Evolutionary conservation across 495 filamentous ascomycete species (phyloP).

Genomic region (Haplographium delicatum): DNA sequence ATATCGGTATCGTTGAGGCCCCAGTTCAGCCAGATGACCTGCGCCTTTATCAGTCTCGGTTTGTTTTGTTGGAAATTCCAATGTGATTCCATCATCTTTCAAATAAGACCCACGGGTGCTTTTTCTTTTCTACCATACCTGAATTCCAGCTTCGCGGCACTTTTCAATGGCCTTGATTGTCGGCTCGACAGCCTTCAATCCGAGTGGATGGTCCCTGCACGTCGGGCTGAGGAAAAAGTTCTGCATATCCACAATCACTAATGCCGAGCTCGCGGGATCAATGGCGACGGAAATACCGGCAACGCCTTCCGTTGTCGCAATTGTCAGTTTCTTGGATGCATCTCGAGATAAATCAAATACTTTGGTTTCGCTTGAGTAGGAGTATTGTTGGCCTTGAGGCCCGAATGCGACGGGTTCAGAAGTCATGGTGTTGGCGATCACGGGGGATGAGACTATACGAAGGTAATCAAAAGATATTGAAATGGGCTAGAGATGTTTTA

Average conservation of each 20-base stretch:
- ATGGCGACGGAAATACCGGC: slow-evolving; percentile 31
- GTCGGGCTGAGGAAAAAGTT: slow-evolving; percentile 51
- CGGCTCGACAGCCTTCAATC: slow-evolving; percentile 30
- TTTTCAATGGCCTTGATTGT: slow-evolving; percentile 29
- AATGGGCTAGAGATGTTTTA: no score
- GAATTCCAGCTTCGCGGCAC: slow-evolving; percentile 40
- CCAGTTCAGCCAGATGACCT: slow-evolving; percentile 58
- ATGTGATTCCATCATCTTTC: no score
- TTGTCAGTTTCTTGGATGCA: slow-evolving; percentile 6
- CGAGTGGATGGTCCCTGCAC: slow-evolving; percentile 32
- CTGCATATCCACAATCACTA: slow-evolving; percentile 58
- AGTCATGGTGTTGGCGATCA: no score
- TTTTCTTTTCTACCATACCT: no score
- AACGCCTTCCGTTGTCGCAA: slow-evolving; percentile 15
- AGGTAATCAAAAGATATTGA: no score
- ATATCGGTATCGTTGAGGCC: slow-evolving; percentile 51
- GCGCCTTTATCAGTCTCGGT: no score
- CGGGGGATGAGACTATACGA: slow-evolving; percentile 7
- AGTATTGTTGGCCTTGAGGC: slow-evolving; percentile 15
- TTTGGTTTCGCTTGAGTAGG: slow-evolving; percentile 6
- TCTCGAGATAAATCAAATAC: slow-evolving; percentile 13
- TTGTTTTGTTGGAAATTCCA: no score
- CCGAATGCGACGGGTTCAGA: slow-evolving; percentile 22
- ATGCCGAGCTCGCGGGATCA: slow-evolving; percentile 38
- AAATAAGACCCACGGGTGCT: no score